Evolutionary conservation across 495 filamentous ascomycete species (phyloP), one percentile per base, ranked within the genome.

Genomic region (Collariella sp.): DNA sequence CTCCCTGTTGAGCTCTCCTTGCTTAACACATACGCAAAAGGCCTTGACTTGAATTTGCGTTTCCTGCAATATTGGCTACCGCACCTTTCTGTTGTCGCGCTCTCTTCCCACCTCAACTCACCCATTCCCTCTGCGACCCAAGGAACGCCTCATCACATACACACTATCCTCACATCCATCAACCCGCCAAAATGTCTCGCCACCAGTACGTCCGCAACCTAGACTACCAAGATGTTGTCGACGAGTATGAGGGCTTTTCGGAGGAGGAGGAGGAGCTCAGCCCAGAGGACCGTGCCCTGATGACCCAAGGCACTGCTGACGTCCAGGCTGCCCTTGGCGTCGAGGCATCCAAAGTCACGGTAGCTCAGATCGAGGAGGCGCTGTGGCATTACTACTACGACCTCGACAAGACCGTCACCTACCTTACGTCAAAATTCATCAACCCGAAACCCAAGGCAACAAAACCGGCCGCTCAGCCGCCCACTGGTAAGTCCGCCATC

Each of bases 301-400:
- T 89, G 76, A 68, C 67, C 24, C 50, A 72, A 35, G 83, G 82
- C 39, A 79, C 79, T 7, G 66, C 67, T 40, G 64, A 77, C 55
- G 79, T 86, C 34, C 76, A 76, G 55, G 67, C 72, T 18, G 72
- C 74, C 7, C 69, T 89, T 10, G 82, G 79, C 4, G 50, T 61
- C 9, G 71, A 76, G 35, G 70, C 74, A 40, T 65, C 68, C 31
- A 76, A 75, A 39, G 73, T 84, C 41, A 81, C 83, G 19, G 79
- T 82, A 44, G 72, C 79, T 31, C 84, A 94, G 54, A 90, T 95
- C 39, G 79, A 95, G 65, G 94, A 97, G 48, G 79, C 89, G 0
- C 67, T 98, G 29, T 98, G 89, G 88, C 81, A 97, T 67, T 96
- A 96, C 67, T 98, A 91, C 68, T 96, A 88, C 64, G 91, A 98